phyloP scores from a whole-genome alignment of 371 early-diverging fungal genomes.

The Syncephalis plumigaleata region DNA sequence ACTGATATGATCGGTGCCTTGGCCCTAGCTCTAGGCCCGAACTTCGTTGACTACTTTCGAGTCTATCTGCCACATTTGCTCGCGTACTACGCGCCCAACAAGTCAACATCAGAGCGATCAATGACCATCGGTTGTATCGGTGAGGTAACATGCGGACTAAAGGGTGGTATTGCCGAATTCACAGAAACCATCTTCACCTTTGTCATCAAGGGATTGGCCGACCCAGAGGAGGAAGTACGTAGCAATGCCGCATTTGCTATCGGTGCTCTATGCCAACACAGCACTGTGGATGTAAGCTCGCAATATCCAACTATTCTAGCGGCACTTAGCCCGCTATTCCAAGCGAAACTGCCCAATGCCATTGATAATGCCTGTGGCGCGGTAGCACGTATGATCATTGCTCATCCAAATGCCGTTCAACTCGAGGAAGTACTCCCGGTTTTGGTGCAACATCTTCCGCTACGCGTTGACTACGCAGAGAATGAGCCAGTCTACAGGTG shows the following conservation, averaged over 20 bases:
- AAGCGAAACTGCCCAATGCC: slow-evolving; percentile 36
- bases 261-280: slow-evolving; percentile 50
- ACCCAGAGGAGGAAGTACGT: slow-evolving; percentile 63
- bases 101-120: slow-evolving; percentile 56
- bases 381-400: slow-evolving; percentile 60
- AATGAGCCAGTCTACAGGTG: slow-evolving; percentile 61
- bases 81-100: slow-evolving; percentile 44
- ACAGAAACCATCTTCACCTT: slow-evolving; percentile 43
- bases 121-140: slow-evolving; percentile 82
- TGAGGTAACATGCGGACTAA: slow-evolving; percentile 61
- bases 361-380: slow-evolving; percentile 85
- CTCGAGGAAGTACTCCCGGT: slow-evolving; percentile 46
- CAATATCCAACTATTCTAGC: slow-evolving; percentile 54
- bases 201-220: slow-evolving; percentile 47
- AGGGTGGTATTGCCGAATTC: slow-evolving; percentile 52
- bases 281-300: slow-evolving; percentile 44
- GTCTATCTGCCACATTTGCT: slow-evolving; percentile 64
- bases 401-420: slow-evolving; percentile 48
- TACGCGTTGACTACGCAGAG: slow-evolving; percentile 66
- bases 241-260: slow-evolving; percentile 76
- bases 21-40: slow-evolving; percentile 49
- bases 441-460: slow-evolving; percentile 45
- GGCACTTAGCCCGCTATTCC: slow-evolving; percentile 55
- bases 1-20: slow-evolving; percentile 69
- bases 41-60: slow-evolving; percentile 51